These are phyloP conservation scores for Zasmidium angulare DNA, from an alignment of 2,329 filamentous ascomycete genomes.

Conservation along the genomic window DNA sequence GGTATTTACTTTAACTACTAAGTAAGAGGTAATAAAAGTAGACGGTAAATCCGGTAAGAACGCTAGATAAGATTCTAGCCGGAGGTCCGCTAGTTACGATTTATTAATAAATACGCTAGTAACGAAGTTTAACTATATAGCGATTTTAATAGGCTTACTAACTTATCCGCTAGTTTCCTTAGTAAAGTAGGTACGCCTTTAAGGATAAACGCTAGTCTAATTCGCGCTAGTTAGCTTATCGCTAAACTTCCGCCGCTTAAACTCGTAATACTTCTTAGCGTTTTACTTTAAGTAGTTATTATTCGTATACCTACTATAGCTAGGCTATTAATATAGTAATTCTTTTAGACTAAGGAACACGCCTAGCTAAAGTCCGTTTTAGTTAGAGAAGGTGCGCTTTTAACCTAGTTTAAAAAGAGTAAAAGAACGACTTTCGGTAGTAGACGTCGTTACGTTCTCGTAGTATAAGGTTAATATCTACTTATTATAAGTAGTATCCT, in stretches of 20 bases:
- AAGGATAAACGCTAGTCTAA: no score
- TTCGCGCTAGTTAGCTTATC: not conserved
- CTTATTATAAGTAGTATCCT: no score
- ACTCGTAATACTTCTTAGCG: not conserved
- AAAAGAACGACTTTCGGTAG: no score
- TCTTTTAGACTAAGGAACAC: no score
- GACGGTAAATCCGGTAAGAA: not conserved
- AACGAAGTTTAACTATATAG: not conserved
- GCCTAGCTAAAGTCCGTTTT: no score
- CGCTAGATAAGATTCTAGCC: not conserved
- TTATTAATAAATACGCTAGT: not conserved
- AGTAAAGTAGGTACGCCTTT: not conserved
- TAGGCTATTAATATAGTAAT: not conserved
- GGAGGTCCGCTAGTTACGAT: not conserved
- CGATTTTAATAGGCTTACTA: no score
- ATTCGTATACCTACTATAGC: not conserved
- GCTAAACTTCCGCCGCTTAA: not conserved
- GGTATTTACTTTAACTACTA: no score
- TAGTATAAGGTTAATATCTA: no score
- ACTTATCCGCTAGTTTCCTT: not conserved
- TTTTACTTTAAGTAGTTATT: not conserved
- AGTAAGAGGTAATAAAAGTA: no score
- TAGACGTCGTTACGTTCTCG: no score
- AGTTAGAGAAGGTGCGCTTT: no score
- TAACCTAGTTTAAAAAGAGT: not conserved